Conservation (phyloP, 345 rosid genomes). For the Lumnitzera littorea region DNA sequence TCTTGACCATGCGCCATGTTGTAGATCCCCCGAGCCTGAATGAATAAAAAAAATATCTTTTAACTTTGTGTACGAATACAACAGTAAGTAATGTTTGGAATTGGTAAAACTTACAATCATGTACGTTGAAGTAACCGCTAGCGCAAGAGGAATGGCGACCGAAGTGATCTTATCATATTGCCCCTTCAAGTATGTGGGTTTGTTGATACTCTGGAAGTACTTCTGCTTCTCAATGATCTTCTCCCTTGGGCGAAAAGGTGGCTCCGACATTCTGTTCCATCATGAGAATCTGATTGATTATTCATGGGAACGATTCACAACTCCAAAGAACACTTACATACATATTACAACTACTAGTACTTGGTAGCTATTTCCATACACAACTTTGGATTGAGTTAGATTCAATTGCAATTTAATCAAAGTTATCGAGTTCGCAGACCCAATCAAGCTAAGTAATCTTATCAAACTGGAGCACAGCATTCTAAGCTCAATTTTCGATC, state of each 20-base stretch:
- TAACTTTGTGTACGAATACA: neutral
- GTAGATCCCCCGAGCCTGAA: constrained; percentile 82
- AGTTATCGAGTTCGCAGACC: too few species aligned
- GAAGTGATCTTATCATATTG: constrained; percentile 80
- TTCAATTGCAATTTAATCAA: too few species aligned
- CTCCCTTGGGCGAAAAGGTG: constrained; percentile 82
- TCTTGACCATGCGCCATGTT: constrained; percentile 82
- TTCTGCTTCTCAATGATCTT: constrained; percentile 77
- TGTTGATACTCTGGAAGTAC: constrained; percentile 66
- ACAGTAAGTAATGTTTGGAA: neutral
- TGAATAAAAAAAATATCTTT: neutral
- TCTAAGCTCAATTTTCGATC: too few species aligned
- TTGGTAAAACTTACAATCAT: constrained; percentile 54
- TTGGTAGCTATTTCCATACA: too few species aligned
- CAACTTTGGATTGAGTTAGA: too few species aligned
- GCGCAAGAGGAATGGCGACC: constrained; percentile 70
- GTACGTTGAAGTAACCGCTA: constrained; percentile 49
- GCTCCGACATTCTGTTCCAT: constrained; percentile 44
- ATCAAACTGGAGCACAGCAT: too few species aligned
- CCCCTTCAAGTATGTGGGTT: constrained; percentile 77
- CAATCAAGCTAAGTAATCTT: too few species aligned
- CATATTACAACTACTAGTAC: too few species aligned
- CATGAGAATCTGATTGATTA: too few species aligned
- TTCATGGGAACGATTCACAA: neutral
- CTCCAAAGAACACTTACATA: too few species aligned